A percentile compares a stretch with the other conserved stretches of the same genome.
Evolutionary conservation across 2,329 filamentous ascomycete species (phyloP).

Genomic region (Phyllosticta capitalensis): DNA sequence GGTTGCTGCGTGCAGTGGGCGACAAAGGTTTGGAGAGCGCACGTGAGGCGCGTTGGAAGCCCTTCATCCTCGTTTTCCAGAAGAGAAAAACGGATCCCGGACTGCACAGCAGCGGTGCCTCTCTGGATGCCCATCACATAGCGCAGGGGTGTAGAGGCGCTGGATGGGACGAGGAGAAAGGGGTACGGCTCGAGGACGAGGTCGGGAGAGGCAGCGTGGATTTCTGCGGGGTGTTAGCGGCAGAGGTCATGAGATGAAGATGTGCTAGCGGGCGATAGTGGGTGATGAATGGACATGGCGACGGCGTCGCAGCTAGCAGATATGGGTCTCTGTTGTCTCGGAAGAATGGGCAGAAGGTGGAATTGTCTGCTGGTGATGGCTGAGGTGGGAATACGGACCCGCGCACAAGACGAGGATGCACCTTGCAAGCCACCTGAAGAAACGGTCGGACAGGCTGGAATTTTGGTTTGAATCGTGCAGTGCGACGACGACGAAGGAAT

Average conservation of each 20-base stretch:
- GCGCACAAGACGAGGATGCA: constrained; percentile 3
- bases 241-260: not conserved
- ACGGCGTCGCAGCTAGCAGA: not conserved
- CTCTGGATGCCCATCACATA: not conserved
- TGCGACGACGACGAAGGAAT: not conserved
- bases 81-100: not conserved
- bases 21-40: constrained; percentile 3
- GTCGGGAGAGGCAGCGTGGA: constrained; percentile 5
- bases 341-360: not conserved
- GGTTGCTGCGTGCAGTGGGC: not conserved
- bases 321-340: not conserved
- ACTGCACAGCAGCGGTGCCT: not conserved
- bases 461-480: not conserved
- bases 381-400: not conserved
- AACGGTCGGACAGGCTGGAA: not conserved
- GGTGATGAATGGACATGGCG: not conserved
- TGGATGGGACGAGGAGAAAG: constrained; percentile 1
- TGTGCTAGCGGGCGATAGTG: not conserved
- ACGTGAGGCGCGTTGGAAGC: not conserved
- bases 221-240: constrained; percentile 1
- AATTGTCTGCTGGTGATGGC: not conserved
- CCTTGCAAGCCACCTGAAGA: not conserved
- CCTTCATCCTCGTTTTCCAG: not conserved
- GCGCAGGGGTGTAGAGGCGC: not conserved
- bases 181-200: constrained; percentile 1